A percentile compares a stretch with the other conserved stretches of the same genome.
phyloP scores from a whole-genome alignment of 1,139 yeast genomes.

The Saccharomyces hybrid region DNA sequence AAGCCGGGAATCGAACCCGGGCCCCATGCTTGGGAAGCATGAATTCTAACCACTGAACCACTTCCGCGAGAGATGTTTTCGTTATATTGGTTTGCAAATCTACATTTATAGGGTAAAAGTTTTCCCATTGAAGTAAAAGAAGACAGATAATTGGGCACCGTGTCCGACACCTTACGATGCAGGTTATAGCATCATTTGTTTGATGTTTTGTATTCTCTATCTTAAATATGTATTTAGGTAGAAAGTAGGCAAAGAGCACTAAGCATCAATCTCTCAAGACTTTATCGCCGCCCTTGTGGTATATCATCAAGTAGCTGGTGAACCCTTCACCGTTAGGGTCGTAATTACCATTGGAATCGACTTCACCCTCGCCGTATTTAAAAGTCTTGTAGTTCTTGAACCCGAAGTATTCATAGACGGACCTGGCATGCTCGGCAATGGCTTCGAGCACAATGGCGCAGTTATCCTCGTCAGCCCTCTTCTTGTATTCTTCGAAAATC shows the following conservation, averaged over 20 bases:
- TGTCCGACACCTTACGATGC: too few relatives aligned
- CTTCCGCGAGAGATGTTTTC: conserved; percentile 2
- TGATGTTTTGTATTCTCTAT: too few relatives aligned
- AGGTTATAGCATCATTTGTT: too few relatives aligned
- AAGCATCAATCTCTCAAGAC: conserved; percentile 5
- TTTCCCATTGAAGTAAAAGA: too few relatives aligned
- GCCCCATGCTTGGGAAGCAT: conserved; percentile 9
- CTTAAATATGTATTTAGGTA: background rate
- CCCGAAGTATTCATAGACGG: conserved; percentile 32
- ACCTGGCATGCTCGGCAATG: conserved; percentile 29
- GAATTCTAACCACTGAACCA: conserved; percentile 9
- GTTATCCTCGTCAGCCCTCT: conserved; percentile 28
- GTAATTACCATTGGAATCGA: conserved; percentile 21
- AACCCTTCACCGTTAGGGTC: conserved; percentile 30
- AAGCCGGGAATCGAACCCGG: conserved; percentile 12
- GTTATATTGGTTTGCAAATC: too few relatives aligned
- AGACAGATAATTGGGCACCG: too few relatives aligned
- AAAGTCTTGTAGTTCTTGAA: conserved; percentile 27
- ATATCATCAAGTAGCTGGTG: conserved; percentile 27
- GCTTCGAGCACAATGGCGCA: conserved; percentile 32
- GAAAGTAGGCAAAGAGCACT: background rate
- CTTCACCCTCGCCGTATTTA: conserved; percentile 29
- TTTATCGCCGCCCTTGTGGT: conserved; percentile 21
- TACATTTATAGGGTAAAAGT: too few relatives aligned
- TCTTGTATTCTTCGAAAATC: conserved; percentile 26